A percentile compares a stretch with the other conserved stretches of the same genome.
Evolutionary conservation across 2,329 filamentous ascomycete species (phyloP).

Genomic region (Botryosphaeria dothidea): DNA sequence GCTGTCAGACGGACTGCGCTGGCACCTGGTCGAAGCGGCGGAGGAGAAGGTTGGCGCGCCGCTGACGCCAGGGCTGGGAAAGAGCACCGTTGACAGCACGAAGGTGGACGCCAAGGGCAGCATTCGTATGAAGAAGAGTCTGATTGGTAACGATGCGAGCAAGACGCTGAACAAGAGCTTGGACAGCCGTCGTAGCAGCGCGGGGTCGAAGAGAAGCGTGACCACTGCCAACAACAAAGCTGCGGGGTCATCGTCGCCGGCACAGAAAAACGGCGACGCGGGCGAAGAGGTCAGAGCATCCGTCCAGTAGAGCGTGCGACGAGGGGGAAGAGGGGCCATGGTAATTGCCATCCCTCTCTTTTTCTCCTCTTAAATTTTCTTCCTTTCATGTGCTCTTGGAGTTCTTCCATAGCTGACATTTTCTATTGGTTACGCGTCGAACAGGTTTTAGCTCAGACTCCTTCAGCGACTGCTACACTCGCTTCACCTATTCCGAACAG

Average conservation of each 20-base stretch:
- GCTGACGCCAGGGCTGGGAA: constrained; percentile 86
- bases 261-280: constrained; percentile 26
- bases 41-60: constrained; percentile 90
- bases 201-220: constrained; percentile 74
- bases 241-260: constrained; percentile 29
- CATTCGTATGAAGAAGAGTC: constrained; percentile 47
- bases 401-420: not conserved
- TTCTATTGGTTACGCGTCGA: not conserved
- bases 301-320: not conserved
- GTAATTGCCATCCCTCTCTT: not conserved
- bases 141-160: constrained; percentile 47
- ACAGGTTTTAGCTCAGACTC: not conserved
- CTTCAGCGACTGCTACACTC: not conserved
- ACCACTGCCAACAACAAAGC: constrained; percentile 34
- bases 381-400: not conserved
- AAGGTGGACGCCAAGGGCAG: constrained; percentile 83
- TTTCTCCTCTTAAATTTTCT: not conserved
- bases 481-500: not conserved
- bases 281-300: constrained; percentile 17
- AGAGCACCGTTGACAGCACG: constrained; percentile 86
- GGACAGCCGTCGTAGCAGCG: constrained; percentile 87
- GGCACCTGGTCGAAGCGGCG: constrained; percentile 91
- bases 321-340: constrained; percentile 22
- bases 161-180: constrained; percentile 74
- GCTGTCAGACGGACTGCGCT: constrained; percentile 87